Evolutionary conservation across 176 grass and related monocot species (phyloP).

Genomic region (Pharus latifolius): DNA sequence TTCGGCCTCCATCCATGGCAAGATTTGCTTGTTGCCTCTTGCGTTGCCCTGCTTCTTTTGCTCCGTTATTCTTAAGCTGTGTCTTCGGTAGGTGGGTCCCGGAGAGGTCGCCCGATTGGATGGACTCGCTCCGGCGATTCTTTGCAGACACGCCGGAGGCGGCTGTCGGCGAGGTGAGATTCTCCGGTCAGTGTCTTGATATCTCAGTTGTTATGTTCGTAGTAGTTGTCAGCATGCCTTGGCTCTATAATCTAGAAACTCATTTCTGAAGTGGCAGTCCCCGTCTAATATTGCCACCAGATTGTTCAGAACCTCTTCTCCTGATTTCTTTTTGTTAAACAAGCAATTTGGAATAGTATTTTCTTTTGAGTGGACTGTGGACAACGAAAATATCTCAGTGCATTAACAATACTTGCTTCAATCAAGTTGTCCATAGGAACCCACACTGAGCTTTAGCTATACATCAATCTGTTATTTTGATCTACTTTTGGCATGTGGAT

Average conservation of each 20-base stretch:
- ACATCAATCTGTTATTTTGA: neutral
- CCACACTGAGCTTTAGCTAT: neutral
- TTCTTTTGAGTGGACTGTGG: too few relatives aligned
- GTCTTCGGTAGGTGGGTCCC: slow-evolving; percentile 43
- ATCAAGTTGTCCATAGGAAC: neutral
- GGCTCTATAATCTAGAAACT: too few relatives aligned
- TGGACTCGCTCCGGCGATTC: slow-evolving; percentile 45
- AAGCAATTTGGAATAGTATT: too few relatives aligned
- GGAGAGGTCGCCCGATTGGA: slow-evolving; percentile 75
- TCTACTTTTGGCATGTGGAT: neutral
- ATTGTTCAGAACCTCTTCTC: too few relatives aligned
- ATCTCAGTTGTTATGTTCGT: neutral
- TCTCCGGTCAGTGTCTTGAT: neutral
- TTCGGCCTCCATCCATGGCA: slow-evolving; percentile 82
- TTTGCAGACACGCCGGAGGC: slow-evolving; percentile 45
- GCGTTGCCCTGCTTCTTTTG: neutral
- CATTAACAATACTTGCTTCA: too few relatives aligned
- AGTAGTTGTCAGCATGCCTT: too few relatives aligned
- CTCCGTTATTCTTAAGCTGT: neutral
- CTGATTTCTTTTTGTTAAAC: too few relatives aligned
- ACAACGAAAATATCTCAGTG: too few relatives aligned
- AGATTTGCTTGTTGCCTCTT: neutral
- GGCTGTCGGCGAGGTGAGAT: slow-evolving; percentile 72
- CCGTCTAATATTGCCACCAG: too few relatives aligned
- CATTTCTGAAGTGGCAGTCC: too few relatives aligned